These are phyloP conservation scores for Amauroascus verrucosus DNA, from an alignment of 2,329 filamentous ascomycete genomes.

Conservation along the genomic window DNA sequence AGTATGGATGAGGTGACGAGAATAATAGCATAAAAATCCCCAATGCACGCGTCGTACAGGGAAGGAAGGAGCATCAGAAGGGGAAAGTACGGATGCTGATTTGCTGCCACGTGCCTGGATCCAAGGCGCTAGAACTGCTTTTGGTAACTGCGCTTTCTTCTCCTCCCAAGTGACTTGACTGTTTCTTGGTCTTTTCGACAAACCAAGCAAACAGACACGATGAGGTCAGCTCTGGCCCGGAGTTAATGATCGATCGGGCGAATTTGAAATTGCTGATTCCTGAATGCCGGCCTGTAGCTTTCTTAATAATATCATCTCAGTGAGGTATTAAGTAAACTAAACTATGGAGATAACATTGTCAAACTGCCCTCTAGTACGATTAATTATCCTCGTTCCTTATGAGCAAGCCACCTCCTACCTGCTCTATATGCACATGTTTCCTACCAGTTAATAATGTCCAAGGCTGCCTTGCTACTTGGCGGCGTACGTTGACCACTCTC, in stretches of 20 bases:
- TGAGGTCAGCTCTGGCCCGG: neutral
- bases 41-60: neutral
- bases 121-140: neutral
- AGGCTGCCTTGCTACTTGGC: too few relatives aligned
- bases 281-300: too few relatives aligned
- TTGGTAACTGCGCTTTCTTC: neutral
- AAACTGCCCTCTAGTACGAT: too few relatives aligned
- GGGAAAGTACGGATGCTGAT: neutral
- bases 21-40: conserved; percentile 5
- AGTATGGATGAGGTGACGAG: neutral
- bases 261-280: neutral
- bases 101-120: conserved; percentile 5
- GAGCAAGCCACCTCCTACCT: neutral
- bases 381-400: too few relatives aligned
- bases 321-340: too few relatives aligned
- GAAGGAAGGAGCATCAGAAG: neutral
- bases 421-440: neutral
- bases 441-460: too few relatives aligned
- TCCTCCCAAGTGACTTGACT: too few relatives aligned
- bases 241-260: neutral
- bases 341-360: too few relatives aligned
- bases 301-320: too few relatives aligned
- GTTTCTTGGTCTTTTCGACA: too few relatives aligned
- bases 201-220: too few relatives aligned
- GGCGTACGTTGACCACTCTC: neutral